Percentiles rank a stretch among this genome's conserved stretches.
phyloP scores from a whole-genome alignment of 176 grass and related monocot genomes.

The Oryza meridionalis region DNA sequence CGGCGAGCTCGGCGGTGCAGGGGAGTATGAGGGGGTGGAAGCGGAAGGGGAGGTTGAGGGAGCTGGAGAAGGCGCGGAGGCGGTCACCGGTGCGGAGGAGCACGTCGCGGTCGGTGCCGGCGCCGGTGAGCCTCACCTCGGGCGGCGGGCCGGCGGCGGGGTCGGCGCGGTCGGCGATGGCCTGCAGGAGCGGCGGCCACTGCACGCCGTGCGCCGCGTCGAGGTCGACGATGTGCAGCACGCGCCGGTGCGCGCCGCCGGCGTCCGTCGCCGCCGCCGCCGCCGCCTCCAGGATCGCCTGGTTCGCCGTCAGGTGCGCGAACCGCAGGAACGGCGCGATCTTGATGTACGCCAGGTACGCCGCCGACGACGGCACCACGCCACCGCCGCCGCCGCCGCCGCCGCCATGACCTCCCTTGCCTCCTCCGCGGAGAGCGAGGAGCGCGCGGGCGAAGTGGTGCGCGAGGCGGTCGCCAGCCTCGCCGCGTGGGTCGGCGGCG shows the following conservation, averaged over 20 bases:
- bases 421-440: slow-evolving; percentile 48
- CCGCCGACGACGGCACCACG: background rate
- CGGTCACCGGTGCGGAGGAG: slow-evolving; percentile 80
- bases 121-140: slow-evolving; percentile 82
- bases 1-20: slow-evolving; percentile 24
- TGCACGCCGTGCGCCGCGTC: slow-evolving; percentile 84
- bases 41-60: slow-evolving; percentile 75
- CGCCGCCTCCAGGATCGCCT: slow-evolving; percentile 84
- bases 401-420: background rate
- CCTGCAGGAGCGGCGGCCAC: slow-evolving; percentile 93
- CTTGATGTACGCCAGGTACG: slow-evolving; percentile 92
- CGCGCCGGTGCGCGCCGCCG: slow-evolving; percentile 27
- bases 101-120: slow-evolving; percentile 62
- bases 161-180: slow-evolving; percentile 59
- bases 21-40: slow-evolving; percentile 76
- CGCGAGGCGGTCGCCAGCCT: slow-evolving; percentile 71
- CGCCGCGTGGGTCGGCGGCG: slow-evolving; percentile 52
- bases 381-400: too few species aligned
- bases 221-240: slow-evolving; percentile 87
- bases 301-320: slow-evolving; percentile 91
- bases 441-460: slow-evolving; percentile 71
- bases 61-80: slow-evolving; percentile 80
- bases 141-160: slow-evolving; percentile 50
- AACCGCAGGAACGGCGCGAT: slow-evolving; percentile 91
- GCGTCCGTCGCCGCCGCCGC: background rate